Percentiles rank a stretch among this genome's conserved stretches.
phyloP scores from a whole-genome alignment of 1,284 basidiomycete species.

The Cryptococcus sp. region DNA sequence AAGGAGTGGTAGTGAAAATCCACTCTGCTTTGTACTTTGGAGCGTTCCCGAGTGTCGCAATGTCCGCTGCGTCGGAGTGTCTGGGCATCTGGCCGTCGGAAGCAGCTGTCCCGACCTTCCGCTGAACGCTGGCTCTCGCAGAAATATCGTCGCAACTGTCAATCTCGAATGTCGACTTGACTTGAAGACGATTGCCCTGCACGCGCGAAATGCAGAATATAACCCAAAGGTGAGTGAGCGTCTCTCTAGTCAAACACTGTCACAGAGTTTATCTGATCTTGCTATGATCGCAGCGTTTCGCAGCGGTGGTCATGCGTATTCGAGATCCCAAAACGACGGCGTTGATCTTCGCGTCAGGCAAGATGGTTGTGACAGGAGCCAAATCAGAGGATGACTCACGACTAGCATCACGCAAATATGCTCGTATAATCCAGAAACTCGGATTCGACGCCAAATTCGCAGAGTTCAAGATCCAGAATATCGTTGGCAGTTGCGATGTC shows the following conservation, averaged over 20 bases:
- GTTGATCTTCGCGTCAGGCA: constrained; percentile 98
- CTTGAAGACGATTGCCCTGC: constrained; percentile 96
- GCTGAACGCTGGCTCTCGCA: constrained; percentile 30
- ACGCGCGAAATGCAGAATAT: constrained; percentile 98
- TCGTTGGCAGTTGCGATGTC: constrained; percentile 97
- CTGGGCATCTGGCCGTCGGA: background rate
- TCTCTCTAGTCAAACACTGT: background rate
- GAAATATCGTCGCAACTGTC: constrained; percentile 98
- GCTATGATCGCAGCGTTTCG: constrained; percentile 80
- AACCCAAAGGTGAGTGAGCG: constrained; percentile 85
- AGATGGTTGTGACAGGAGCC: constrained; percentile 99
- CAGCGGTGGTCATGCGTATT: constrained; percentile 99
- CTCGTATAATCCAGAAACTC: constrained; percentile 98
- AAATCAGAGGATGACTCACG: constrained; percentile 98
- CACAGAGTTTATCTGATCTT: background rate
- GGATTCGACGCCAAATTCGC: constrained; percentile 99
- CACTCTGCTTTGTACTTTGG: background rate
- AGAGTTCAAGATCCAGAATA: constrained; percentile 99
- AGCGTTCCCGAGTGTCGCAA: background rate
- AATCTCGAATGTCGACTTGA: constrained; percentile 97
- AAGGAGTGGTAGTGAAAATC: background rate
- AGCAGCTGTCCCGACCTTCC: constrained; percentile 1
- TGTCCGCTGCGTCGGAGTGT: no score
- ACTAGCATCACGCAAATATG: constrained; percentile 96
- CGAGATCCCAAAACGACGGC: constrained; percentile 99